phyloP scores from a whole-genome alignment of 768 basidiomycete genomes.

The Rubroboletus satanas region DNA sequence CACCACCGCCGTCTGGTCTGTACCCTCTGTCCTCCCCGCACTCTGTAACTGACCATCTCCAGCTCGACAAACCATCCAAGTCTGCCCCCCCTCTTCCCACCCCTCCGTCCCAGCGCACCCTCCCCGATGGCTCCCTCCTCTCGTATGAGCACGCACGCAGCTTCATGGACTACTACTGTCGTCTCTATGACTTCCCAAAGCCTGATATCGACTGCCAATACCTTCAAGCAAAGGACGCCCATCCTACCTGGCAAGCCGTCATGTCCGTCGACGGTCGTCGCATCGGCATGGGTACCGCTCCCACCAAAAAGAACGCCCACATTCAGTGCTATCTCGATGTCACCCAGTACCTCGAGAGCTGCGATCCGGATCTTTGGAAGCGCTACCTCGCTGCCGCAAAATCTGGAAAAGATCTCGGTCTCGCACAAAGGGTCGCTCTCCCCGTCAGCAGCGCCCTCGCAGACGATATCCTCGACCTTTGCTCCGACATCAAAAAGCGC shows the following conservation, averaged over 20 bases:
- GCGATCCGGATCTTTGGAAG: slow-evolving; percentile 79
- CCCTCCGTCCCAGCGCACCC: slow-evolving; percentile 23
- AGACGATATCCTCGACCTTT: slow-evolving; percentile 68
- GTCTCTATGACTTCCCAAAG: slow-evolving; percentile 65
- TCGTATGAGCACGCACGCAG: slow-evolving; percentile 69
- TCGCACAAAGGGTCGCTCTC: slow-evolving; percentile 68
- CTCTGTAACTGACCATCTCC: not conserved
- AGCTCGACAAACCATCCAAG: slow-evolving; percentile 33
- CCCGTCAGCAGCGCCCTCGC: slow-evolving; percentile 59
- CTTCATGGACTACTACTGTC: slow-evolving; percentile 96
- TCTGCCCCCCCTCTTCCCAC: not conserved
- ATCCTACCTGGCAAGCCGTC: slow-evolving; percentile 60
- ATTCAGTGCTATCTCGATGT: slow-evolving; percentile 83
- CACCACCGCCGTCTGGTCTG: slow-evolving; percentile 61
- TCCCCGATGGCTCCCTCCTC: slow-evolving; percentile 65
- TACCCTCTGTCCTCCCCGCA: slow-evolving; percentile 9
- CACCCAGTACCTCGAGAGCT: slow-evolving; percentile 77
- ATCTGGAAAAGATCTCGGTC: slow-evolving; percentile 63
- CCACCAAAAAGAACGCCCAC: slow-evolving; percentile 68
- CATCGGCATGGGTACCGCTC: slow-evolving; percentile 75
- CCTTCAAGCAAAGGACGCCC: slow-evolving; percentile 17
- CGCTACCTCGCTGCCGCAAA: slow-evolving; percentile 58
- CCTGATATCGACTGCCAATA: slow-evolving; percentile 64
- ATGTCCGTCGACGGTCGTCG: slow-evolving; percentile 73
- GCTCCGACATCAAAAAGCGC: slow-evolving; percentile 59